Conservation (phyloP, 202 grass and related monocot genomes). For the Cymbopogon flexuosus region DNA sequence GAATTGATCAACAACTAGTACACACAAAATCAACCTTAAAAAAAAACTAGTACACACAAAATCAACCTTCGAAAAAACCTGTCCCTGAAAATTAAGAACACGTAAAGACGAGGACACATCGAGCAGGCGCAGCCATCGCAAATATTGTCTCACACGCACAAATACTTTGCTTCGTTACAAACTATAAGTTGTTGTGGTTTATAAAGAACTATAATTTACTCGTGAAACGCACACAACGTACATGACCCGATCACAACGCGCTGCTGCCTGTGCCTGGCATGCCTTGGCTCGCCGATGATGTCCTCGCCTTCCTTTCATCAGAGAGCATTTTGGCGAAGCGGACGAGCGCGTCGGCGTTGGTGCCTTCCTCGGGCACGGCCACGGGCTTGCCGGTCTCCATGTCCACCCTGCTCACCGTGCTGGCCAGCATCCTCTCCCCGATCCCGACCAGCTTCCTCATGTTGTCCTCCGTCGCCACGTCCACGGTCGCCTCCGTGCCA, state of each 20-base stretch:
- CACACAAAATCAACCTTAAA: too few relatives aligned
- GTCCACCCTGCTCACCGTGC: slow-evolving; percentile 27
- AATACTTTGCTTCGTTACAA: too few relatives aligned
- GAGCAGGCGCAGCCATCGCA: too few relatives aligned
- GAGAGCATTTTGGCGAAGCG: slow-evolving; percentile 27
- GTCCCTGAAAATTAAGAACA: too few relatives aligned
- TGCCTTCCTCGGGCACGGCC: background rate
- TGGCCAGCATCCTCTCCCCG: slow-evolving; percentile 18
- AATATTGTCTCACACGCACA: too few relatives aligned
- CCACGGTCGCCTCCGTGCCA: slow-evolving; percentile 2
- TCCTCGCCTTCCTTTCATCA: background rate
- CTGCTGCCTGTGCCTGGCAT: background rate
- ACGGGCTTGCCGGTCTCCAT: slow-evolving; percentile 15
- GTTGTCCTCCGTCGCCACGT: slow-evolving; percentile 19
- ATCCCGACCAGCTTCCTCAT: slow-evolving; percentile 18
- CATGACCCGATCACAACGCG: background rate
- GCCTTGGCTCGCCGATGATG: background rate
- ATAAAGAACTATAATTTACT: too few relatives aligned
- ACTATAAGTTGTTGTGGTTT: too few relatives aligned
- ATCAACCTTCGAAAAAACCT: too few relatives aligned
- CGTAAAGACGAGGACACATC: too few relatives aligned
- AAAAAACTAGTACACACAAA: too few relatives aligned
- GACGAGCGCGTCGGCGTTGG: slow-evolving; percentile 30
- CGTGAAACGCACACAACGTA: too few relatives aligned
- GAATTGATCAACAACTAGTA: too few relatives aligned